Evolutionary conservation across 2,329 filamentous ascomycete genomes (phyloP), one percentile per base, ranked within the genome.

Genomic region (Cladosporium halotolerans): DNA sequence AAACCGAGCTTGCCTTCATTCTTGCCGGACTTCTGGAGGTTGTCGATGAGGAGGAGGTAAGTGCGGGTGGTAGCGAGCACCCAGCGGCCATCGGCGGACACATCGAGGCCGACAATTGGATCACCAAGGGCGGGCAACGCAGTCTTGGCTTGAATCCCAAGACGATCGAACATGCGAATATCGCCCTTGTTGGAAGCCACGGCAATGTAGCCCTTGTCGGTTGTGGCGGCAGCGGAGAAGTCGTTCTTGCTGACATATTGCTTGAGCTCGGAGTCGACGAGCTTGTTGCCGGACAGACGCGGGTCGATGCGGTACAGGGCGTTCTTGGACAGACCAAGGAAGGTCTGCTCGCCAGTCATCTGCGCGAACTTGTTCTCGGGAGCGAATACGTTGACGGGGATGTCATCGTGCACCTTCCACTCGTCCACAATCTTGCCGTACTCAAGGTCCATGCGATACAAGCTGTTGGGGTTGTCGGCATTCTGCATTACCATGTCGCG

Each of bases 1-100:
- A 99, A 99, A 2, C 93, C 93, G n/a, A 99, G 84, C 72, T 96
- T 96, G 67, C 93, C 93, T 67, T 93, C 89, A 60, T 97, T 95
- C 78, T 96, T 97, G 69, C 93, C 93, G 1, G 85, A 81, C 67
- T 93, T 90, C 67, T 99, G 93, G 62, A 92, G 73, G 0, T 90
- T 83, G 66, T 99, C 93, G 58, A 99, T 89, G 57, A 99, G 85
- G 7, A 99, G 82, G 10, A 99, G 82, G 68, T 97, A 99, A 3
- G 92, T 99, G 43, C 87, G 84, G 63, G 92, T 96, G 1, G 93
- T 99, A 14, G 88, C 93, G 33, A 99, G 80, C 14, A 99, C 83
- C 92, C 92, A 99, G 63, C 89, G 88, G 47, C 93, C 93, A 69
- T 99, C 90, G 7, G 93, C 93, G 48, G 89, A 95, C 9, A 96